Evolutionary conservation across 78 protist genomes (phyloP), one percentile per base, ranked within the genome.

Genomic region (Polysphondylium violaceum): DNA sequence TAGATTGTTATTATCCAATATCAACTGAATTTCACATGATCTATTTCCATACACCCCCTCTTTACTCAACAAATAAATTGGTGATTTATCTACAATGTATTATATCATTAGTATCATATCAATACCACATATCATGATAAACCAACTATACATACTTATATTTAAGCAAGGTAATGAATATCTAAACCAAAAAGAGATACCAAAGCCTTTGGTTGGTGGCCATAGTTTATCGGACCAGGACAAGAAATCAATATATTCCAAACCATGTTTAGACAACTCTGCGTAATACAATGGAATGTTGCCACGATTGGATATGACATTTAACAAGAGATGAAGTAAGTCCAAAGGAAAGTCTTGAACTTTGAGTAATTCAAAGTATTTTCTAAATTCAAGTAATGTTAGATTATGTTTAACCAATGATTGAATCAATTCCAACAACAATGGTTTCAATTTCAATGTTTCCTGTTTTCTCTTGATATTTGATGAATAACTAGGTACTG

Each of bases 151-250:
- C 88, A 25, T 69, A 72, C 90, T 78, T 33, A 88, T 73, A 14
- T 50, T 88, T 44, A 75, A 23, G 36, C 47, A 55, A 17, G 87
- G 81, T 38, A 40, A 33, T 43, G 93, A 56, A 40, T 55, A 88
- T 63, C 83, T 88, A 63, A 88, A 78, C 94, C 87, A 73, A 51
- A 88, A 73, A 36, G 87, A 76, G 12, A 88, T 68, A 53, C 89
- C 88, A 47, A 60, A 67, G 25, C 94, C 94, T 88, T 88, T 88
- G 1, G 53, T 19, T 19, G 94, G 94, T 35, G 94, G 94, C 94
- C 94, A 88, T 23, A 78, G 25, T 51, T 71, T 53, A 36, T 88
- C 94, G 43, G 87, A 86, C 25, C 35, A 61, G 9, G 59, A 29
- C 16, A 87, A 87, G 38, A 88, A 50, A 47, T 88, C 94, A 1